Evolutionary conservation across 2,329 filamentous ascomycete genomes (phyloP), one percentile per base, ranked within the genome.

Genomic region (Grosmannia clavigera): DNA sequence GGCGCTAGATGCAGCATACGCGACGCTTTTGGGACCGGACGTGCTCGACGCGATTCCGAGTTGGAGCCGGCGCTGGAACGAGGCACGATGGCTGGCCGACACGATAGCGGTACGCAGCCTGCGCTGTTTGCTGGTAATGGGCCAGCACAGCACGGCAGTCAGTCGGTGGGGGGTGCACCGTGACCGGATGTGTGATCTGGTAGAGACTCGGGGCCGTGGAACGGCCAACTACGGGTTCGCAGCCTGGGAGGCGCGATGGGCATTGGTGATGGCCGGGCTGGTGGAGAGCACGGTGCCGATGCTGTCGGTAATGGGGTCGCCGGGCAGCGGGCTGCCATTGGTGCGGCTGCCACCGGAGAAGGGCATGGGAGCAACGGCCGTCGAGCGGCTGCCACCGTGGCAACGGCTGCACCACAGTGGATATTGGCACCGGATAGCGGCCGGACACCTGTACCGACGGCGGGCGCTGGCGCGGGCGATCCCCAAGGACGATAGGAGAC

Each of bases 161-260:
- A 83, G 88, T 60, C 82, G 85, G 60, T 97, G 92, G 92, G 79
- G 86, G 61, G 78, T 77, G 46, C 95, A 97, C 71, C 83, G 86
- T 62, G 81, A 85, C 60, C 83, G 86, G 60, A 84, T 92, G 64
- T 80, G 79, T 60, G 87, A 90, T 66, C 82, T 96, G 58, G 77
- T 96, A 19, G 90, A 96, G 68, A 81, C 88, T 22, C 84, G 87
- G 65, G 92, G 91, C 4, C 89, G 89, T 66, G 92, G 92, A 0
- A 91, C 89, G 3, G 83, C 84, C 38, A 95, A 90, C 65, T 97
- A 97, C 70, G 90, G 90, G 6, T 97, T 92, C 89, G 83, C 90
- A 68, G 92, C 92, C 2, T 99, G 92, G 92, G 88, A 96, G 73
- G 85, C 89, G 50, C 81, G 88, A 60, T 86, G 83, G 83, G 79